Evolutionary conservation across 371 early-diverging fungal genomes (phyloP).

Genomic region (Amoeboaphelidium occidentale): DNA sequence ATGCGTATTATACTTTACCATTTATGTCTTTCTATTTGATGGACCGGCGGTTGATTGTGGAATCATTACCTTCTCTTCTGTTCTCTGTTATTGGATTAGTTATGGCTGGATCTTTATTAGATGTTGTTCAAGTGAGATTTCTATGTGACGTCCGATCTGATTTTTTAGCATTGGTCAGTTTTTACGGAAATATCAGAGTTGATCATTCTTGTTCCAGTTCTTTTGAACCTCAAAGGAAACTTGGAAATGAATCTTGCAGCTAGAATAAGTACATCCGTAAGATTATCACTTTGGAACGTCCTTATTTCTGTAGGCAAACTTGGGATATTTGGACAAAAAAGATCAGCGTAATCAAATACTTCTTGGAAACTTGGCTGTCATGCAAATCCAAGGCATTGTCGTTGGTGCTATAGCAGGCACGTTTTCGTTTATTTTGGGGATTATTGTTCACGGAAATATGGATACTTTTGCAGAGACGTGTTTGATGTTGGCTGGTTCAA

Average conservation of each 20-base stretch:
- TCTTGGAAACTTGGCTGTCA: constrained; percentile 32
- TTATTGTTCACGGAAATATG: constrained; percentile 18
- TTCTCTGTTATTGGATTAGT: constrained; percentile 43
- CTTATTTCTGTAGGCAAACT: constrained; percentile 21
- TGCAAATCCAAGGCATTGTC: constrained; percentile 39
- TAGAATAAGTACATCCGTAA: constrained; percentile 46
- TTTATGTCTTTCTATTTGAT: no score
- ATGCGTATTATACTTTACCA: no score
- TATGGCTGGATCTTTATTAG: constrained; percentile 37
- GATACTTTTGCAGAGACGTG: constrained; percentile 17
- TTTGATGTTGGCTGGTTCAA: constrained; percentile 33
- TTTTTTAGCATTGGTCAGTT: constrained; percentile 31
- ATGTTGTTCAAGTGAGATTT: constrained; percentile 26
- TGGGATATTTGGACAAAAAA: constrained; percentile 30
- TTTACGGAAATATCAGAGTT: constrained; percentile 41
- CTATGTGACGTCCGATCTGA: not conserved
- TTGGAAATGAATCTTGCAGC: constrained; percentile 65
- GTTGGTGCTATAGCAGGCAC: constrained; percentile 39
- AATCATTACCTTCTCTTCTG: constrained; percentile 38
- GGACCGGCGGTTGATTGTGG: no score
- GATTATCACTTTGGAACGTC: not conserved
- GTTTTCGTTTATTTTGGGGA: constrained; percentile 30
- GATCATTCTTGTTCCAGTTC: constrained; percentile 53
- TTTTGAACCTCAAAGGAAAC: constrained; percentile 63
- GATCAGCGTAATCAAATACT: constrained; percentile 16